These are phyloP conservation scores for Lonicera japonica DNA, from an alignment of 129 eudicot species.

Conservation along the genomic window DNA sequence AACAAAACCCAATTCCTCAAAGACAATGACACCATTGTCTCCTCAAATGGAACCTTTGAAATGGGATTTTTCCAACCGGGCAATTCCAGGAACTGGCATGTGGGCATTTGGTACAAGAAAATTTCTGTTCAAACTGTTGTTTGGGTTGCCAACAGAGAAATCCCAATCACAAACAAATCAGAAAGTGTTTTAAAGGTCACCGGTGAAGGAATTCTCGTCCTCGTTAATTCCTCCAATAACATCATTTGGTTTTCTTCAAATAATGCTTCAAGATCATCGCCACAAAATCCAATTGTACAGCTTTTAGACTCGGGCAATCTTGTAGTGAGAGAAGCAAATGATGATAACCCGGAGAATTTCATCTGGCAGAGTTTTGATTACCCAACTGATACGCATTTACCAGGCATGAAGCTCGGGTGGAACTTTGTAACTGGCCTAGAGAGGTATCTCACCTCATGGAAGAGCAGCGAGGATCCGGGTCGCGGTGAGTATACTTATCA, in stretches of 20 bases:
- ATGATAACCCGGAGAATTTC: slow-evolving; percentile 10
- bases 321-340: slow-evolving; percentile 23
- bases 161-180: slow-evolving; percentile 12
- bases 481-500: slow-evolving; percentile 32
- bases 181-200: slow-evolving; percentile 17
- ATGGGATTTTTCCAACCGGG: slow-evolving; percentile 43
- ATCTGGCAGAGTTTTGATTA: slow-evolving; percentile 58
- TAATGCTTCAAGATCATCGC: neutral
- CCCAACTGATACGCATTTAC: slow-evolving; percentile 39
- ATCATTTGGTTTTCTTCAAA: slow-evolving; percentile 24
- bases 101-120: slow-evolving; percentile 42
- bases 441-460: slow-evolving; percentile 42
- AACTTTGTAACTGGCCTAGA: slow-evolving; percentile 27
- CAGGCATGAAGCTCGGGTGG: slow-evolving; percentile 35
- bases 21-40: slow-evolving; percentile 41
- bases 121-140: slow-evolving; percentile 20
- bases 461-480: slow-evolving; percentile 50
- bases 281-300: slow-evolving; percentile 2
- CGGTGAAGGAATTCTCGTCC: slow-evolving; percentile 22
- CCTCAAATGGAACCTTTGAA: slow-evolving; percentile 40
- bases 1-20: slow-evolving; percentile 12
- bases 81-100: slow-evolving; percentile 8
- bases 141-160: slow-evolving; percentile 45
- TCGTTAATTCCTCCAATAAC: slow-evolving; percentile 3
- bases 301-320: slow-evolving; percentile 50